Percentiles rank a stretch among this genome's conserved stretches.
phyloP scores from a whole-genome alignment of 306 rosid genomes.

The Psophocarpus tetragonolobus region DNA sequence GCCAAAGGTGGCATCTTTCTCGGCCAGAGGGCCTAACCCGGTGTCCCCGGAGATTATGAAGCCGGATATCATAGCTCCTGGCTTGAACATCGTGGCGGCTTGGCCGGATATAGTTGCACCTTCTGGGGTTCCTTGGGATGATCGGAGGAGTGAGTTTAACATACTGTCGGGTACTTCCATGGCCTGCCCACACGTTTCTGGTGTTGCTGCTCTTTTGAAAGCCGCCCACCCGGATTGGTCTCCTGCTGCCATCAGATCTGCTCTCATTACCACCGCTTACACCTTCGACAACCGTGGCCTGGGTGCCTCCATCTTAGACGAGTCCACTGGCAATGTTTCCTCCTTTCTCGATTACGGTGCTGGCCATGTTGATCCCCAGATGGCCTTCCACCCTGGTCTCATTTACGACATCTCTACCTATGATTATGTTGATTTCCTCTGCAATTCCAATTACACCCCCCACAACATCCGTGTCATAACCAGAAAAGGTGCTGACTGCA shows the following conservation, averaged over 20 bases:
- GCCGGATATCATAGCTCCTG: slow-evolving; percentile 82
- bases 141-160: slow-evolving; percentile 66
- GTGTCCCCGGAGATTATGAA: slow-evolving; percentile 74
- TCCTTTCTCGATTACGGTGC: slow-evolving; percentile 71
- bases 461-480: slow-evolving; percentile 60
- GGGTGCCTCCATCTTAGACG: slow-evolving; percentile 67
- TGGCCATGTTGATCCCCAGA: slow-evolving; percentile 80
- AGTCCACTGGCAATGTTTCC: slow-evolving; percentile 76
- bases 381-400: slow-evolving; percentile 81
- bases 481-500: slow-evolving; percentile 65
- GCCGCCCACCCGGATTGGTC: slow-evolving; percentile 86
- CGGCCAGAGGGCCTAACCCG: slow-evolving; percentile 85
- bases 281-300: slow-evolving; percentile 61
- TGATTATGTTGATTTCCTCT: slow-evolving; percentile 79
- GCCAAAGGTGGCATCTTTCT: slow-evolving; percentile 86
- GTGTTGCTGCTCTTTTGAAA: slow-evolving; percentile 73
- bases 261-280: slow-evolving; percentile 81
- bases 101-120: slow-evolving; percentile 77
- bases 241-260: slow-evolving; percentile 79
- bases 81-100: slow-evolving; percentile 86
- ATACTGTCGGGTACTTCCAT: slow-evolving; percentile 86
- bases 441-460: slow-evolving; percentile 71
- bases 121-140: slow-evolving; percentile 62
- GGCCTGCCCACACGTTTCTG: slow-evolving; percentile 94
- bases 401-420: slow-evolving; percentile 57